Conservation (phyloP, 1,284 basidiomycete genomes). For the Apiotrichum siamense region DNA sequence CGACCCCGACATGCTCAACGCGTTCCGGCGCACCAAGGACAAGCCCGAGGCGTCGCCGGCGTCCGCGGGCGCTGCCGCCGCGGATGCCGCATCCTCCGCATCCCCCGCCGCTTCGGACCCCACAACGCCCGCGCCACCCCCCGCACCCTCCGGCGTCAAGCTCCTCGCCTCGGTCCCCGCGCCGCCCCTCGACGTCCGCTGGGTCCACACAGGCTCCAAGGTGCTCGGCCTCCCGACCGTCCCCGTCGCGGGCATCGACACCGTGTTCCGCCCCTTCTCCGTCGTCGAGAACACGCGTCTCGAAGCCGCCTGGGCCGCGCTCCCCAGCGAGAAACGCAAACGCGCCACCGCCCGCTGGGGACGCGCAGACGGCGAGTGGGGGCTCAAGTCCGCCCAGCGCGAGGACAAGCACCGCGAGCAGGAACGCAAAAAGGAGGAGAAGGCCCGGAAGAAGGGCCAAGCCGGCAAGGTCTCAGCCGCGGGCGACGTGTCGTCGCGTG, state of each 20-base stretch:
- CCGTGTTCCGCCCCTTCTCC: conserved; percentile 56
- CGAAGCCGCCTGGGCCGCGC: conserved; percentile 51
- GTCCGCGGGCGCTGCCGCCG: too few species aligned
- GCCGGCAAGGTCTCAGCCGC: neutral
- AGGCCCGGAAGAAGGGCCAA: neutral
- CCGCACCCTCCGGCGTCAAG: neutral
- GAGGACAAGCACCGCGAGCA: conserved; percentile 38
- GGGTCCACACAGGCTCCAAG: conserved; percentile 47
- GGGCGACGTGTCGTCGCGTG: neutral
- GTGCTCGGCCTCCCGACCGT: conserved; percentile 42
- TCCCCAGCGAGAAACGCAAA: conserved; percentile 15
- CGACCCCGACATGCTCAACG: too few species aligned
- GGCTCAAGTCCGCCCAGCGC: conserved; percentile 50
- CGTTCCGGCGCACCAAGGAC: too few species aligned
- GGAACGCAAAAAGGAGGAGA: conserved; percentile 15
- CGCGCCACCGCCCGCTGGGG: conserved; percentile 26
- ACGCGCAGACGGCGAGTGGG: conserved; percentile 27
- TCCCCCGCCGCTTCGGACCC: neutral
- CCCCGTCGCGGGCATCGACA: conserved; percentile 37
- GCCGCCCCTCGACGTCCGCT: conserved; percentile 36
- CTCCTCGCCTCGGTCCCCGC: neutral
- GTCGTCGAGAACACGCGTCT: conserved; percentile 35
- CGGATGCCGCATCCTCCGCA: too few species aligned
- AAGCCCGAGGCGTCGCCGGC: too few species aligned
- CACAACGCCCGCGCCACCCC: neutral